Evolutionary conservation across 495 filamentous ascomycete genomes (phyloP), one percentile per base, ranked within the genome.

Genomic region (Rusavskia elegans): DNA sequence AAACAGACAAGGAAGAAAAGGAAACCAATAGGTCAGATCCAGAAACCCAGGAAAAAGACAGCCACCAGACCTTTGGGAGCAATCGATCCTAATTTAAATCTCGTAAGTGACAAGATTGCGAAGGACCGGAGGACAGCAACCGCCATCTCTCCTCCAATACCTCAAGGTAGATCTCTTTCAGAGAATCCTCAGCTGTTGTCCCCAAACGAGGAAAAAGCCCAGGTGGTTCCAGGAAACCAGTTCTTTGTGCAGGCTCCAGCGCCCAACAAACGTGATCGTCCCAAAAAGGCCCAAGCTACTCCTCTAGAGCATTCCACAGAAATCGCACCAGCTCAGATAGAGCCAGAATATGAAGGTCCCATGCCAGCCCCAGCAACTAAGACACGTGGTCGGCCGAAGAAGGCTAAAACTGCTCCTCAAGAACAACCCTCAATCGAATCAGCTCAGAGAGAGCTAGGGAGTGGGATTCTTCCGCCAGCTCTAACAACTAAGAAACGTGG

Each of bases 21-120:
- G 32, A 60, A 55, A 23, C 53, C 58, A 10, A 60, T 55, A 36
- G 58, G 58, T 35, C 55, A 57, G 36, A 21, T 9, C 40, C 55
- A 51, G 17, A 50, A 35, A 48, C 13, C 32, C 0, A 57, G 50
- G 35, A 52, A 20, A 39, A 45, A 54, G 6, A 3, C 8, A 14
- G 8, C n/a, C 13, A 42, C 1, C 40, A 20, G 8, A 17, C 40
- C 40, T n/a, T 42, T 50, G 27, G 37, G 25, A 38, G 27, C 32
- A 48, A 27, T 49, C 32, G 32, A 35, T 39, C 19, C 14, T 41
- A 57, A 25, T 20, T 19, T 36, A 8, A 19, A 29, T 6, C n/a
- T 14, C 19, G 20, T 27, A 20, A 32, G 19, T n/a, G 21, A 17
- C 17, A 42, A 32, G 8, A 25, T 19, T 42, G 40, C n/a, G n/a